Conservation (phyloP, 2,329 filamentous ascomycete genomes). For the Aureobasidium sp. region DNA sequence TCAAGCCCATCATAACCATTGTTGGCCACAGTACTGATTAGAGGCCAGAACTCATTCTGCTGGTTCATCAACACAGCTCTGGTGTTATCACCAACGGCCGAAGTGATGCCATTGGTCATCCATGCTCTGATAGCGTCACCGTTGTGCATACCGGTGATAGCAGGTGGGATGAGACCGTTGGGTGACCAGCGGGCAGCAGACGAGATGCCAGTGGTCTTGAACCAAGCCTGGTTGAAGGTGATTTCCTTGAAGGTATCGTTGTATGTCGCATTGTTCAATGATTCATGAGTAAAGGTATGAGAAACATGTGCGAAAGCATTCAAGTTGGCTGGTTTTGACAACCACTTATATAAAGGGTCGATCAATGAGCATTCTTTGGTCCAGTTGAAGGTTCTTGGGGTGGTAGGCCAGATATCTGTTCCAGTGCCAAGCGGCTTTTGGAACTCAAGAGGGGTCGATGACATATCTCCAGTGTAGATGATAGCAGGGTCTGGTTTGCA, state of each 20-base stretch:
- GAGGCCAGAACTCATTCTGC: conserved; percentile 49
- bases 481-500: conserved; percentile 32
- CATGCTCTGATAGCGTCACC: conserved; percentile 56
- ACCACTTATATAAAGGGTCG: conserved; percentile 50
- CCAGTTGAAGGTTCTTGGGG: conserved; percentile 43
- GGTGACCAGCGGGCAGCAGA: conserved; percentile 43
- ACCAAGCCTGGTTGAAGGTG: conserved; percentile 54
- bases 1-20: conserved; percentile 52
- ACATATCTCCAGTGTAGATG: conserved; percentile 33
- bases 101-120: conserved; percentile 52
- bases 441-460: conserved; percentile 40
- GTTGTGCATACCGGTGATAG: conserved; percentile 58
- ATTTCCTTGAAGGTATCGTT: conserved; percentile 52
- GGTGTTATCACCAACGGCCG: conserved; percentile 59
- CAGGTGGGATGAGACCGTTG: conserved; percentile 54
- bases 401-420: conserved; percentile 33
- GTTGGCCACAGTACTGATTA: conserved; percentile 43
- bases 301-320: conserved; percentile 53
- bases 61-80: conserved; percentile 47
- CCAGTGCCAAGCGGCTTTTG: conserved; percentile 37
- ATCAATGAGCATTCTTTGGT: conserved; percentile 42
- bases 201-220: conserved; percentile 47
- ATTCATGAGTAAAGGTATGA: conserved; percentile 56
- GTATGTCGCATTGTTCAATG: conserved; percentile 55
- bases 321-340: conserved; percentile 41